Evolutionary conservation across 768 basidiomycete genomes (phyloP).

Genomic region (Auricularia cornea): DNA sequence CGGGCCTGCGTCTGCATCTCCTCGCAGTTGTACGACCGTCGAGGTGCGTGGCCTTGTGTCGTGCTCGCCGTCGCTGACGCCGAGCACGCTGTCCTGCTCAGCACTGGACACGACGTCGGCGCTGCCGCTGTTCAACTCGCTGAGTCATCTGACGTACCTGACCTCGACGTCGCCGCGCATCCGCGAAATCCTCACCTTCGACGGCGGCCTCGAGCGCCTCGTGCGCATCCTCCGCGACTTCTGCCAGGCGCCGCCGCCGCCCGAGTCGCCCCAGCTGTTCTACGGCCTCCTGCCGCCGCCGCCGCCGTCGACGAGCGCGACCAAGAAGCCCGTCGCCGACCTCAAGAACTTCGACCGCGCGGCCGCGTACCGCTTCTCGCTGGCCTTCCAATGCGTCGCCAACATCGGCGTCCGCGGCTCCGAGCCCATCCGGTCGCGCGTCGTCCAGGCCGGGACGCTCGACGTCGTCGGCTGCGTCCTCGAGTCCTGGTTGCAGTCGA

Average conservation of each 20-base stretch:
- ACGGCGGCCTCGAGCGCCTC: slow-evolving; percentile 93
- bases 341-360: no score
- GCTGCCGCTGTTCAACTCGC: slow-evolving; percentile 80
- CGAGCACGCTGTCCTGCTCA: slow-evolving; percentile 7
- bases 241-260: slow-evolving; percentile 73
- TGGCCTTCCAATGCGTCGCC: no score
- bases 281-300: slow-evolving; percentile 67
- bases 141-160: slow-evolving; percentile 91
- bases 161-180: slow-evolving; percentile 96
- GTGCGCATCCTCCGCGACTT: slow-evolving; percentile 87
- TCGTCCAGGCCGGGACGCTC: no score
- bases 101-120: slow-evolving; percentile 49
- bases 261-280: slow-evolving; percentile 65
- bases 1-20: slow-evolving; percentile 93
- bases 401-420: slow-evolving; percentile 96
- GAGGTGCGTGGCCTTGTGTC: slow-evolving; percentile 50
- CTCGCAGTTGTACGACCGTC: slow-evolving; percentile 86
- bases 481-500: slow-evolving; percentile 82
- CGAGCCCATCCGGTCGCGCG: slow-evolving; percentile 84
- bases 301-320: not conserved
- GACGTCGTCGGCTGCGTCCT: slow-evolving; percentile 91
- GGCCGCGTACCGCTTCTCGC: no score
- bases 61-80: not conserved
- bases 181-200: slow-evolving; percentile 96
- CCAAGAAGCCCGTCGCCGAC: not conserved